Evolutionary conservation across 2,329 filamentous ascomycete species (phyloP).

Genomic region (Falciphora oryzae): DNA sequence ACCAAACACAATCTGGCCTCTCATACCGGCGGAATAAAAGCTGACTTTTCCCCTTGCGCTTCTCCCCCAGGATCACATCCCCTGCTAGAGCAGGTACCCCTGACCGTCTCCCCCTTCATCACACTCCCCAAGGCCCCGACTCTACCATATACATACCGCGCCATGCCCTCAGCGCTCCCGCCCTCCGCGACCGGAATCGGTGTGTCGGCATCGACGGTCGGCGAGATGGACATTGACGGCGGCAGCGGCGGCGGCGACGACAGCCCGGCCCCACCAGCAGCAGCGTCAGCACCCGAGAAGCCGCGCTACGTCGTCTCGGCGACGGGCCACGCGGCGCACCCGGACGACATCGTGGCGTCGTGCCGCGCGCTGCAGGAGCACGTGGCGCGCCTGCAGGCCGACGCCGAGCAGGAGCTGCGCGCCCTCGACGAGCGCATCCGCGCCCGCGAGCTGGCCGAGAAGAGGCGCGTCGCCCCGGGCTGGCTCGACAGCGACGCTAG

Average conservation of each 20-base stretch:
- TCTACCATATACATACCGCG: slow-evolving; percentile 91
- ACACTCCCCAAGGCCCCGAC: slow-evolving; percentile 84
- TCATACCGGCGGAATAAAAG: background rate
- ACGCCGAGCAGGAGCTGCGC: slow-evolving; percentile 61
- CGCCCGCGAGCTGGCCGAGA: slow-evolving; percentile 68
- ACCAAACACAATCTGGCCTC: background rate
- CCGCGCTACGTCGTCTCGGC: slow-evolving; percentile 70
- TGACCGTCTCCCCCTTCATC: slow-evolving; percentile 92
- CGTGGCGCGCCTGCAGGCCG: slow-evolving; percentile 60
- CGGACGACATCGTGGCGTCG: slow-evolving; percentile 76
- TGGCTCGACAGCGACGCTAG: slow-evolving; percentile 72
- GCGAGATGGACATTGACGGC: background rate
- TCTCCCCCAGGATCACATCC: slow-evolving; percentile 64
- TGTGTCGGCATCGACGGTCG: slow-evolving; percentile 24
- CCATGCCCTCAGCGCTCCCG: slow-evolving; percentile 80
- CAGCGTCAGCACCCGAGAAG: slow-evolving; percentile 37
- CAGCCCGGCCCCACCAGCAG: slow-evolving; percentile 23
- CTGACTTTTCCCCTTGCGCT: background rate
- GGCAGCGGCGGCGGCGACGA: slow-evolving; percentile 1
- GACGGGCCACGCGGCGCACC: slow-evolving; percentile 77
- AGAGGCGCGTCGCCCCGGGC: slow-evolving; percentile 70
- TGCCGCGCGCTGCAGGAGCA: slow-evolving; percentile 75
- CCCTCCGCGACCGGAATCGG: slow-evolving; percentile 56
- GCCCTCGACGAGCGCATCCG: slow-evolving; percentile 64
- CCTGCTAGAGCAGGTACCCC: slow-evolving; percentile 82